These are phyloP conservation scores for Pichia kudriavzevii DNA, from an alignment of 1,139 yeast species.

Conservation along the genomic window DNA sequence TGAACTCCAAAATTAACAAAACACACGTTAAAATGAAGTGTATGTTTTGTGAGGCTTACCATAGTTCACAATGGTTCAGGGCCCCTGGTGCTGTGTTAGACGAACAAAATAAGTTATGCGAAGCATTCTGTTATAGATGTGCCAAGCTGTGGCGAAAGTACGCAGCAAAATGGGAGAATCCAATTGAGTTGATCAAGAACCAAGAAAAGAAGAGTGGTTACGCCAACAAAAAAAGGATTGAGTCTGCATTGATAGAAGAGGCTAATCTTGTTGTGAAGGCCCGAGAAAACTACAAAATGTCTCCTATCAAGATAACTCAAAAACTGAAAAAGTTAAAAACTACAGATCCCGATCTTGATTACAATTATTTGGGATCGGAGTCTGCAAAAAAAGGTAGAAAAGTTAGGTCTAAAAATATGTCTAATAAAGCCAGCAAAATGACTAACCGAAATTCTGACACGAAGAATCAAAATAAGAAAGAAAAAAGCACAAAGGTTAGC, in stretches of 20 bases:
- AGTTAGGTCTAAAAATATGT: too few relatives aligned
- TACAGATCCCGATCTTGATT: conserved; percentile 12
- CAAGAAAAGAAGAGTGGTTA: conserved; percentile 36
- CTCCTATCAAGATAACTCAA: conserved; percentile 15
- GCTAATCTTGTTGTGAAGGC: conserved; percentile 51
- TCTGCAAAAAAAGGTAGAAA: conserved; percentile 3
- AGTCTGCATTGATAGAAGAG: conserved; percentile 66
- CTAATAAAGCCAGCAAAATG: background rate
- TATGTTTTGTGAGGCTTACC: conserved; percentile 52
- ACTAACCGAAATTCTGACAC: background rate
- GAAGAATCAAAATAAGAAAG: background rate
- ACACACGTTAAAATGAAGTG: conserved; percentile 42
- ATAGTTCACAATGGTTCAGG: conserved; percentile 60
- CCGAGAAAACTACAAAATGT: conserved; percentile 28
- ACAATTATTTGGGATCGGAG: conserved; percentile 1
- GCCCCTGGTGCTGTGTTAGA: conserved; percentile 48
- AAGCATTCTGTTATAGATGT: conserved; percentile 76
- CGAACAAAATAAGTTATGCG: conserved; percentile 18
- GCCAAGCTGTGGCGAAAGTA: conserved; percentile 88
- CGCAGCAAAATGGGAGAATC: conserved; percentile 85
- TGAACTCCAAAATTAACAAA: conserved; percentile 37
- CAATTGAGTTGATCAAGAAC: conserved; percentile 56
- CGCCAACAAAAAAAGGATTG: conserved; percentile 57
- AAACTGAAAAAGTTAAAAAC: conserved; percentile 12
- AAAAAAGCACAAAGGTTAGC: too few relatives aligned